Evolutionary conservation across 495 filamentous ascomycete genomes (phyloP).

Genomic region (Penicillium antarcticum): DNA sequence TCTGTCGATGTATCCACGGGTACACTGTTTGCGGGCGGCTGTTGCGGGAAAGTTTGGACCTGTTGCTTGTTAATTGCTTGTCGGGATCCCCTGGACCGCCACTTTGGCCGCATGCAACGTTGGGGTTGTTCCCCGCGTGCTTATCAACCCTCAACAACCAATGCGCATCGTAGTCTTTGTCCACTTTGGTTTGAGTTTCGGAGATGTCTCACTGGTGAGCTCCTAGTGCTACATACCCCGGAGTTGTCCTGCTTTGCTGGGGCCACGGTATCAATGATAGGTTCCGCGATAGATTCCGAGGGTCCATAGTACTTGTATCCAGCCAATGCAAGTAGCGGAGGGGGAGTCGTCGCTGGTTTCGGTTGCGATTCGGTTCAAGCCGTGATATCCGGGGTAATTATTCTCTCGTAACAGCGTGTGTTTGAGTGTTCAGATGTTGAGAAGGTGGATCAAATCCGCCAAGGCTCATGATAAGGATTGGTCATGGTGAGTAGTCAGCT

Average conservation of each 20-base stretch:
- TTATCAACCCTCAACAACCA: not conserved
- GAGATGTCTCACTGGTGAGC: not conserved
- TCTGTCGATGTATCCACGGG: no score
- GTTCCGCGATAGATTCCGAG: not conserved
- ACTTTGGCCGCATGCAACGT: conserved; percentile 17
- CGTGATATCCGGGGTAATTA: conserved; percentile 25
- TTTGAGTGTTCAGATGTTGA: conserved; percentile 1
- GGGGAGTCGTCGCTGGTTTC: not conserved
- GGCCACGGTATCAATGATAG: not conserved
- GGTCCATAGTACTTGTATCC: conserved; percentile 4
- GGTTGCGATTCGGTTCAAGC: not conserved
- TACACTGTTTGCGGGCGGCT: no score
- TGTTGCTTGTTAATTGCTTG: no score
- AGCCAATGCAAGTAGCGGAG: not conserved
- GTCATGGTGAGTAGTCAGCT: conserved; percentile 21
- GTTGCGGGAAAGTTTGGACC: no score
- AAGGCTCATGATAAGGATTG: conserved; percentile 21
- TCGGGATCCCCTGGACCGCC: not conserved
- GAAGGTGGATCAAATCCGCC: conserved; percentile 21
- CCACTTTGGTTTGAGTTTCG: not conserved
- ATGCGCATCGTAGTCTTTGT: no score
- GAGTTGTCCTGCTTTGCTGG: not conserved
- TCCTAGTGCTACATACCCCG: conserved; percentile 1
- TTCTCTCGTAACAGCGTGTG: conserved; percentile 25
- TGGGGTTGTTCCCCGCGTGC: conserved; percentile 20